Conservation (phyloP, 805 yeast genomes). For the Myxozyma mucilagina region DNA sequence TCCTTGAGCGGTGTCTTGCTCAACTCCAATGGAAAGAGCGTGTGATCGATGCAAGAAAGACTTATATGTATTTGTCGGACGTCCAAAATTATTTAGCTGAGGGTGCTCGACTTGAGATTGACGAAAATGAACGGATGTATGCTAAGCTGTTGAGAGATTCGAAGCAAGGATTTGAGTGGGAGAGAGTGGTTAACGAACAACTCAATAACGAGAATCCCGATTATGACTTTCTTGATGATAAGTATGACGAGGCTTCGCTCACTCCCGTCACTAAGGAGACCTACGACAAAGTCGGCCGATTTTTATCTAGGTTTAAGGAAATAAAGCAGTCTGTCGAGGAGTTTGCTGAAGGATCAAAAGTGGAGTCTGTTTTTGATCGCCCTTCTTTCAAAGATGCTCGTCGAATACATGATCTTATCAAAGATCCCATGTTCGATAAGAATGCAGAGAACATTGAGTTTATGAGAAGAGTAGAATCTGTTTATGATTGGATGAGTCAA, state of each 20-base stretch:
- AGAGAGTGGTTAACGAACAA: constrained; percentile 28
- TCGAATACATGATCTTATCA: constrained; percentile 35
- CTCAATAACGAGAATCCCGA: constrained; percentile 15
- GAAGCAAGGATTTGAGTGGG: constrained; percentile 37
- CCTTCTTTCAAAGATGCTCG: constrained; percentile 39
- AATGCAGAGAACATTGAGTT: constrained; percentile 23
- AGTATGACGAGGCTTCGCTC: constrained; percentile 32
- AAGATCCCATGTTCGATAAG: constrained; percentile 23
- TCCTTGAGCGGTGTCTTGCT: constrained; percentile 44
- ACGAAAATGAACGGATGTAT: constrained; percentile 31
- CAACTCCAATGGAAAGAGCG: constrained; percentile 46
- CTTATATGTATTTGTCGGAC: constrained; percentile 34
- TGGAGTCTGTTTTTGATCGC: constrained; percentile 41
- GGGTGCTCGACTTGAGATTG: constrained; percentile 37
- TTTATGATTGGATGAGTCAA: constrained; percentile 45
- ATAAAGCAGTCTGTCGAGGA: constrained; percentile 18
- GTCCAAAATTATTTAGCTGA: constrained; percentile 34
- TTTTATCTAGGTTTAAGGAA: constrained; percentile 25
- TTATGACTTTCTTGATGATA: constrained; percentile 13
- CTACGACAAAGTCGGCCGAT: constrained; percentile 28
- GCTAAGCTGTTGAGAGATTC: constrained; percentile 12
- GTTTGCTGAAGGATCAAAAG: constrained; percentile 35
- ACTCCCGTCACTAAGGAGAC: constrained; percentile 31
- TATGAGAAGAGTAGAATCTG: constrained; percentile 34
- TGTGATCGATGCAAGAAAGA: constrained; percentile 33